Conservation (phyloP, 2,329 filamentous ascomycete species). For the Emmonsia crescens region DNA sequence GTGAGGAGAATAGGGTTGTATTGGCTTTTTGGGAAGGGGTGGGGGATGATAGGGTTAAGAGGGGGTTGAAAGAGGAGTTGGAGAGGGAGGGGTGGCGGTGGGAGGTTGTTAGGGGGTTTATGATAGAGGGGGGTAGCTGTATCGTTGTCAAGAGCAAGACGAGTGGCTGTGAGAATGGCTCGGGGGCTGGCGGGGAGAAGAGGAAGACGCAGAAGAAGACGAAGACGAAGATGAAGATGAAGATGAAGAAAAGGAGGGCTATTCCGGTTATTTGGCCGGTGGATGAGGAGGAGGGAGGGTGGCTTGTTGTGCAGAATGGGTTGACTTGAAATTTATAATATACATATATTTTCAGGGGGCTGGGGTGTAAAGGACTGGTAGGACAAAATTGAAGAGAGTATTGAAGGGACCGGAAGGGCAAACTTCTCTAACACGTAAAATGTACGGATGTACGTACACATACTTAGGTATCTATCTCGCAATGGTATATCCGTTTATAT, state of each 20-base stretch:
- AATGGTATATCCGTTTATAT: neutral
- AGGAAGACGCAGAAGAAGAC: conserved; percentile 8
- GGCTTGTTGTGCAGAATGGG: conserved; percentile 4
- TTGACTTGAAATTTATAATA: neutral
- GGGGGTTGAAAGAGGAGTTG: conserved; percentile 16
- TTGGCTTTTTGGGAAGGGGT: conserved; percentile 25
- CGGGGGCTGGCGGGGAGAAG: neutral
- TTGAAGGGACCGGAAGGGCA: neutral
- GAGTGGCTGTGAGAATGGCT: neutral
- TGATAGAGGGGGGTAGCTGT: neutral
- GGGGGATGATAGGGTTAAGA: conserved; percentile 12
- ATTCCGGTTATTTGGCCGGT: conserved; percentile 22
- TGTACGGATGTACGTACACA: neutral
- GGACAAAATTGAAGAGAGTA: neutral
- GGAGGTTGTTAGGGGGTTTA: conserved; percentile 10
- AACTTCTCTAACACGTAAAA: too few species aligned
- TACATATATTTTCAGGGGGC: neutral
- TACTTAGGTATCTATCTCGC: neutral
- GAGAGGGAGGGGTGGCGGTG: conserved; percentile 21
- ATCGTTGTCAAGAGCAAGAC: neutral
- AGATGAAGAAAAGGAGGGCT: conserved; percentile 15
- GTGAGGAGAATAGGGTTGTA: conserved; percentile 17
- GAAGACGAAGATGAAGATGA: conserved; percentile 5
- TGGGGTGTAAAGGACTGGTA: neutral
- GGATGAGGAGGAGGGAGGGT: conserved; percentile 18